A percentile compares a stretch with the other conserved stretches of the same genome.
These are phyloP conservation scores for Tarenaya hassleriana DNA, from an alignment of 345 rosid species.

Conservation along the genomic window DNA sequence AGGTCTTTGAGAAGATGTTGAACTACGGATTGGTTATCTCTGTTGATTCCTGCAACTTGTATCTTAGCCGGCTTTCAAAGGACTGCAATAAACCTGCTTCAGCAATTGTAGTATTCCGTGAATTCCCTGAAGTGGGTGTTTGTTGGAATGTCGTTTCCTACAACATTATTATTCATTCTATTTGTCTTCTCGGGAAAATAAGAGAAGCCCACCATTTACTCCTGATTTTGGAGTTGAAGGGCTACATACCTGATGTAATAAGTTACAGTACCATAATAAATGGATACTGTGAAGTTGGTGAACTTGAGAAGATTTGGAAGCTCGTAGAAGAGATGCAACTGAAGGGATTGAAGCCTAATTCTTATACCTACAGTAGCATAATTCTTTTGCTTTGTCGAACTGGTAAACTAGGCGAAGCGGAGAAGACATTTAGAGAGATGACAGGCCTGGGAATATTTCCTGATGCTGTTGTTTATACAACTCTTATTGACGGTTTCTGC, in stretches of 20 bases:
- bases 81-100: constrained; percentile 28
- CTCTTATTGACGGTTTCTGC: constrained; percentile 75
- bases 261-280: constrained; percentile 73
- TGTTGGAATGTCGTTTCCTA: constrained; percentile 70
- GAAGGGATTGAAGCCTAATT: constrained; percentile 58
- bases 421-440: constrained; percentile 60
- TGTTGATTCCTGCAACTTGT: constrained; percentile 70
- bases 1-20: constrained; percentile 66
- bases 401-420: constrained; percentile 53
- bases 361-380: constrained; percentile 66
- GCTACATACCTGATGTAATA: constrained; percentile 70
- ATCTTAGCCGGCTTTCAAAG: constrained; percentile 52
- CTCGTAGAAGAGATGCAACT: constrained; percentile 64
- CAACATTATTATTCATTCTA: constrained; percentile 58
- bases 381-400: constrained; percentile 51
- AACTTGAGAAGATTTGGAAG: constrained; percentile 40
- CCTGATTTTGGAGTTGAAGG: constrained; percentile 62
- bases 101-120: constrained; percentile 39
- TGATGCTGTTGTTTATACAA: constrained; percentile 69
- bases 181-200: constrained; percentile 49
- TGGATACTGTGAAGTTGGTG: constrained; percentile 63
- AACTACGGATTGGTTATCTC: constrained; percentile 76
- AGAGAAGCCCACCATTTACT: constrained; percentile 74
- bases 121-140: constrained; percentile 54
- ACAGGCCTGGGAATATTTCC: constrained; percentile 42